A percentile compares a stretch with the other conserved stretches of the same genome.
Evolutionary conservation across 75 land plant species (phyloP).

Genomic region (Picea sitchensis): DNA sequence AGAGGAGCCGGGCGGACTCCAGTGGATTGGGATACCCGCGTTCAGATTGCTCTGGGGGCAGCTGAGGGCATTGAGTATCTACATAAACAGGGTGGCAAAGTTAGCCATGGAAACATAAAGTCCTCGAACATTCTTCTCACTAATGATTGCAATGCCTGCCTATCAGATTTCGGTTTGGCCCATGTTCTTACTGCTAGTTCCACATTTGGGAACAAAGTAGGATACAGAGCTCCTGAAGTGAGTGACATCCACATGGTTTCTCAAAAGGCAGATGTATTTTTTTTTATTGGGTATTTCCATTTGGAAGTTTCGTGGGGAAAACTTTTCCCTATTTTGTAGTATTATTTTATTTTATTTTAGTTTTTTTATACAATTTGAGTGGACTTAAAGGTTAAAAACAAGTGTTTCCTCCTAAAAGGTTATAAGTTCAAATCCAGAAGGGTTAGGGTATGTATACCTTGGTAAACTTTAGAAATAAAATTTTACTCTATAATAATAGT

Average conservation of each 20-base stretch:
- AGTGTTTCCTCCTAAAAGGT: no score
- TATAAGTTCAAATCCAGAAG: no score
- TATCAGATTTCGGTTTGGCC: slow-evolving; percentile 66
- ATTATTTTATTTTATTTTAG: no score
- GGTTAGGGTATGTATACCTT: no score
- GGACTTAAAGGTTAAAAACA: no score
- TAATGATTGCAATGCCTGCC: slow-evolving; percentile 33
- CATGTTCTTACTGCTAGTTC: slow-evolving; percentile 42
- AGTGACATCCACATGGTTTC: slow-evolving; percentile 63
- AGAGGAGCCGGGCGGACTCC: slow-evolving; percentile 76
- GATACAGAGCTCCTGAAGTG: slow-evolving; percentile 92
- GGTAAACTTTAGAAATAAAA: no score
- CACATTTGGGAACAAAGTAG: slow-evolving; percentile 49
- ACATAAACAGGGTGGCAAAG: slow-evolving; percentile 41
- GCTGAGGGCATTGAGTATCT: slow-evolving; percentile 72
- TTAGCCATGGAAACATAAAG: slow-evolving; percentile 85
- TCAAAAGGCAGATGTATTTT: slow-evolving; percentile 84
- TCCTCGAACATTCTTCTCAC: slow-evolving; percentile 85
- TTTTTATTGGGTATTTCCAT: no score
- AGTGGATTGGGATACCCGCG: slow-evolving; percentile 76
- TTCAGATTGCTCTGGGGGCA: slow-evolving; percentile 64
- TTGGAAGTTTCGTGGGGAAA: no score
- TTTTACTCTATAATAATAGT: no score
- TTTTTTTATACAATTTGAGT: no score
- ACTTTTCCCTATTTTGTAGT: no score